Evolutionary conservation across 1,284 basidiomycete genomes (phyloP).

Genomic region (Earliella scabrosa): DNA sequence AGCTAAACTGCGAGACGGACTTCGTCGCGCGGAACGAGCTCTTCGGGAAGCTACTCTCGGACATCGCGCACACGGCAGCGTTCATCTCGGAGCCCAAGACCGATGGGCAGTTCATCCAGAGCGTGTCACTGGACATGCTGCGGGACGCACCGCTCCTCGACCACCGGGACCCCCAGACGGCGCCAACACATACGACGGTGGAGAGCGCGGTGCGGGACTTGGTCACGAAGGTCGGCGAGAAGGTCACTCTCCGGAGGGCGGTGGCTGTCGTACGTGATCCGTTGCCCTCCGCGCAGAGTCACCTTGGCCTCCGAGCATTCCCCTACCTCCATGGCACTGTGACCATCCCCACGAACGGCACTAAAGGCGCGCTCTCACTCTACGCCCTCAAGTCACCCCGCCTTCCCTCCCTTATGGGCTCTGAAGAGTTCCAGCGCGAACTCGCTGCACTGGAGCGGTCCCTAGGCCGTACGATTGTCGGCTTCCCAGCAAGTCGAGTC

Average conservation of each 20-base stretch:
- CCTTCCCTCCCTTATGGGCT: conserved; percentile 47
- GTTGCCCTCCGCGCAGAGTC: conserved; percentile 43
- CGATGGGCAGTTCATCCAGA: conserved; percentile 44
- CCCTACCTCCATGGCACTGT: conserved; percentile 80
- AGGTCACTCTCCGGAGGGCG: conserved; percentile 81
- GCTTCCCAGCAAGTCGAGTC: conserved; percentile 79
- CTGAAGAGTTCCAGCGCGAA: conserved; percentile 52
- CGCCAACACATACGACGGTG: conserved; percentile 52
- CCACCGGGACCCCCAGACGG: conserved; percentile 39
- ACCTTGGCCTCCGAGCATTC: conserved; percentile 65
- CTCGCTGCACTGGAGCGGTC: conserved; percentile 75
- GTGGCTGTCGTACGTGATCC: conserved; percentile 69
- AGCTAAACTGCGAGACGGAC: conserved; percentile 97
- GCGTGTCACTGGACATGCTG: conserved; percentile 56
- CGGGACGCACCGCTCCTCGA: conserved; percentile 73
- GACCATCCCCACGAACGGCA: conserved; percentile 19
- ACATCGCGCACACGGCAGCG: conserved; percentile 88
- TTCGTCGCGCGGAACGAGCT: conserved; percentile 91
- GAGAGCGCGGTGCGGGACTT: conserved; percentile 77
- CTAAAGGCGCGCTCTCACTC: conserved; percentile 59
- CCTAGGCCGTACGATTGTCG: conserved; percentile 85
- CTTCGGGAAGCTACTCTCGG: conserved; percentile 78
- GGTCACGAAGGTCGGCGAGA: conserved; percentile 90
- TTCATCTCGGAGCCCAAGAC: conserved; percentile 67
- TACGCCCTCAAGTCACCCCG: conserved; percentile 58